phyloP scores from a whole-genome alignment of 1,284 basidiomycete genomes.

The Papiliotrema terrestris region DNA sequence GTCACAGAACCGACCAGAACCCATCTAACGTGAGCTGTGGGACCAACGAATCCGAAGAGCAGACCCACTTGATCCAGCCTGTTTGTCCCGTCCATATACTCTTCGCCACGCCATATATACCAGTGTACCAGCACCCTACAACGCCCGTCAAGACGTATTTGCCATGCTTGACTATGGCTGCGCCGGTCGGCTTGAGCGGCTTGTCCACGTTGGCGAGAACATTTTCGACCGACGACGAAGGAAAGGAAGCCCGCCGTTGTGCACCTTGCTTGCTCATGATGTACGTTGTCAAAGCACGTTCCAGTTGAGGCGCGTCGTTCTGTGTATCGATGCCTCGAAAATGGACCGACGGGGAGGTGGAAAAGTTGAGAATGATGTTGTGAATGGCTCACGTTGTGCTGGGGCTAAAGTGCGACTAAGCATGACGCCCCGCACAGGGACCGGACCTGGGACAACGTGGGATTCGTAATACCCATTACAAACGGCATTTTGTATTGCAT shows the following conservation, averaged over 20 bases:
- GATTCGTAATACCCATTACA: no score
- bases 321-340: no score
- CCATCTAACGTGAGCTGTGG: slow-evolving; percentile 6
- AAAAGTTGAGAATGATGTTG: no score
- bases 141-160: slow-evolving; percentile 43
- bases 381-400: no score
- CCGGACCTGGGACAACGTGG: no score
- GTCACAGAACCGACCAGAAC: slow-evolving; percentile 24
- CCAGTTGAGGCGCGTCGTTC: no score
- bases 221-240: slow-evolving; percentile 15
- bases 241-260: slow-evolving; percentile 23
- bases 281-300: no score
- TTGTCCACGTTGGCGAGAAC: slow-evolving; percentile 11
- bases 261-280: neutral
- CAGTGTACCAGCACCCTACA: slow-evolving; percentile 41
- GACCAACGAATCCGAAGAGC: neutral
- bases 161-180: slow-evolving; percentile 37
- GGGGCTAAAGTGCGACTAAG: no score
- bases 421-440: no score
- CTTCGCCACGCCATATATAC: slow-evolving; percentile 16
- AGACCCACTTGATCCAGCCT: slow-evolving; percentile 28
- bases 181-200: neutral
- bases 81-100: slow-evolving; percentile 15
- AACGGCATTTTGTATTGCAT: no score
- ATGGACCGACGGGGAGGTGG: no score